These are phyloP conservation scores for Nannizziopsis arthrosporioides DNA, from an alignment of 2,329 filamentous ascomycete species.

Conservation along the genomic window DNA sequence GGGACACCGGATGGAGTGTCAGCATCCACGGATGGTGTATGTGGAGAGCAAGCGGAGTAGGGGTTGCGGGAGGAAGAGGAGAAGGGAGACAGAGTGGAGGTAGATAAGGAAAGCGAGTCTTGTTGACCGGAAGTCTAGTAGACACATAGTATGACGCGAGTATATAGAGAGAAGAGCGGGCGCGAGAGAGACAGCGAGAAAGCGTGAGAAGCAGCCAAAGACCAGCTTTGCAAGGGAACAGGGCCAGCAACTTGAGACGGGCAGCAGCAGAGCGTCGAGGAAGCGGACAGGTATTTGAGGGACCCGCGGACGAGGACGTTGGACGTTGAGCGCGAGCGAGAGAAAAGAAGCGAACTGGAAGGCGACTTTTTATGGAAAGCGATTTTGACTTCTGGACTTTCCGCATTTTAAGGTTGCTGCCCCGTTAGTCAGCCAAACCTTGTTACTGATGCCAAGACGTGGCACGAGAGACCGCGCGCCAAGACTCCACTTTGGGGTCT, in stretches of 20 bases:
- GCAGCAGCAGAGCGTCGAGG: no score
- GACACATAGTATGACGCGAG: slow-evolving; percentile 4
- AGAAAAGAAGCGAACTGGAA: not conserved
- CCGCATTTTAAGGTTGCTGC: no score
- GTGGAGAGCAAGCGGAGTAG: not conserved
- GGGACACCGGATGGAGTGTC: not conserved
- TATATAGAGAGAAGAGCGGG: no score
- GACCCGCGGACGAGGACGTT: no score
- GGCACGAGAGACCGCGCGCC: slow-evolving; percentile 4
- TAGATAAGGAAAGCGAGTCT: not conserved
- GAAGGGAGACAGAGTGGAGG: not conserved
- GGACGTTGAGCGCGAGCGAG: slow-evolving; percentile 5
- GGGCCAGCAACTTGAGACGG: no score
- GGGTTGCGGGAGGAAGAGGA: not conserved
- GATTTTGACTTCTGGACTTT: not conserved
- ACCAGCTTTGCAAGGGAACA: slow-evolving; percentile 11
- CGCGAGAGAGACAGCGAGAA: not conserved
- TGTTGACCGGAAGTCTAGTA: not conserved
- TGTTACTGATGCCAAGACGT: slow-evolving; percentile 5
- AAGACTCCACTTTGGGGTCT: not conserved
- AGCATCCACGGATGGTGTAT: slow-evolving; percentile 1
- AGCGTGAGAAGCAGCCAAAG: slow-evolving; percentile 2
- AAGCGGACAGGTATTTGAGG: not conserved
- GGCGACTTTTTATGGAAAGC: not conserved
- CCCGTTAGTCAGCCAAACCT: no score